Evolutionary conservation across 2,329 filamentous ascomycete genomes (phyloP).

Genomic region (Cladosporium sp.): DNA sequence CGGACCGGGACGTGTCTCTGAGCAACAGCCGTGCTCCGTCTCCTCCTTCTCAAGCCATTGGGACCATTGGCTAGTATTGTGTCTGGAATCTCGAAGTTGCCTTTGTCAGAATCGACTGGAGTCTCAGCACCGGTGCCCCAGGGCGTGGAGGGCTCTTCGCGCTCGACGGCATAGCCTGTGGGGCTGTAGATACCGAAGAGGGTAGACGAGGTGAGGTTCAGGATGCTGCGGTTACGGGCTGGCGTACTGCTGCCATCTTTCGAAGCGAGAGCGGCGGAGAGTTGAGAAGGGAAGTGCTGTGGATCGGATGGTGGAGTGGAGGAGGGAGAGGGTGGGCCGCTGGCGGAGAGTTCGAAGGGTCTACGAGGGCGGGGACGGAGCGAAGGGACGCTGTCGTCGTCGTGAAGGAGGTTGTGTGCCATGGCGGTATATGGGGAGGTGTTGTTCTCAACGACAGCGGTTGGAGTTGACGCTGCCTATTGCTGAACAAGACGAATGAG

Average conservation of each 20-base stretch:
- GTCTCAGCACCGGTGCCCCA: constrained; percentile 63
- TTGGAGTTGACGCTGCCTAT: neutral
- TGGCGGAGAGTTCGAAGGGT: constrained; percentile 58
- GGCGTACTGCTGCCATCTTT: constrained; percentile 38
- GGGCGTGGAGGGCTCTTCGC: constrained; percentile 51
- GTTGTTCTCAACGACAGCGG: neutral
- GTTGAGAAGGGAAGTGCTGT: constrained; percentile 15
- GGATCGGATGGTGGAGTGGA: constrained; percentile 22
- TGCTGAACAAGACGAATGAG: neutral
- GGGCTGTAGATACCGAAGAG: constrained; percentile 86
- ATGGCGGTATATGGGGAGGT: constrained; percentile 17
- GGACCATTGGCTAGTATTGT: constrained; percentile 16
- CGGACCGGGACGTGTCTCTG: constrained; percentile 16
- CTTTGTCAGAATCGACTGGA: constrained; percentile 13
- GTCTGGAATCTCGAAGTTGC: constrained; percentile 20
- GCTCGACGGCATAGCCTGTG: constrained; percentile 49
- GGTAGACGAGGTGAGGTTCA: constrained; percentile 85
- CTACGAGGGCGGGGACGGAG: constrained; percentile 61
- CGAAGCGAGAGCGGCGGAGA: constrained; percentile 5
- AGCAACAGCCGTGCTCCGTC: constrained; percentile 22
- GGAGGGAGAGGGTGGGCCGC: constrained; percentile 34
- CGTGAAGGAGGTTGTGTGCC: constrained; percentile 23
- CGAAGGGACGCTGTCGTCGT: constrained; percentile 18
- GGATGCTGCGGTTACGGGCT: constrained; percentile 66
- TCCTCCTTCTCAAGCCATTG: constrained; percentile 19